Percentiles rank a stretch among this genome's conserved stretches.
phyloP scores from a whole-genome alignment of 495 filamentous ascomycete genomes.

The Penicillium angulare region DNA sequence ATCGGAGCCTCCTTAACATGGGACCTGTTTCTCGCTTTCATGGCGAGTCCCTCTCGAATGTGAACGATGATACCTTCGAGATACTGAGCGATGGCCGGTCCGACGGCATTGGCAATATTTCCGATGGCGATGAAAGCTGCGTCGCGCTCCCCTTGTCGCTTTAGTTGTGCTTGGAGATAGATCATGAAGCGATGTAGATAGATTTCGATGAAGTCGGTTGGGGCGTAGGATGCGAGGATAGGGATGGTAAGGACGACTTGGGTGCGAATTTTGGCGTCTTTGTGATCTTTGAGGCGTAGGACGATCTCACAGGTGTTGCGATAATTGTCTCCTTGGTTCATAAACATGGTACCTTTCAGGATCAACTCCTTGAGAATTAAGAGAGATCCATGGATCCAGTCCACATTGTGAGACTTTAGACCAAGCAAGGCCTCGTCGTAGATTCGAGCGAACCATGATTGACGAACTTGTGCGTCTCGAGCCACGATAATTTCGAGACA shows the following conservation, averaged over 20 bases:
- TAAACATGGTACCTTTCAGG: conserved; percentile 95
- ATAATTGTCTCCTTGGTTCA: conserved; percentile 89
- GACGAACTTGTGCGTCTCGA: conserved; percentile 79
- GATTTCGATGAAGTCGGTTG: conserved; percentile 73
- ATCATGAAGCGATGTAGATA: conserved; percentile 97
- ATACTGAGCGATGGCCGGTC: conserved; percentile 89
- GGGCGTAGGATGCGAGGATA: conserved; percentile 87
- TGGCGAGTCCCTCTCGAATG: conserved; percentile 82
- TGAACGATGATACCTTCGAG: conserved; percentile 89
- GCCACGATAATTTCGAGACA: conserved; percentile 93
- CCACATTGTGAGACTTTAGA: conserved; percentile 73
- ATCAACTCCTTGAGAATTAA: conserved; percentile 88
- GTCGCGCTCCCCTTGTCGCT: conserved; percentile 90
- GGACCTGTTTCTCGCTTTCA: conserved; percentile 73
- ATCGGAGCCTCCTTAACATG: conserved; percentile 82
- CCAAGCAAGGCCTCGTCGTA: conserved; percentile 78
- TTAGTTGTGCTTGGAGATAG: conserved; percentile 90
- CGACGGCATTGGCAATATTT: conserved; percentile 92
- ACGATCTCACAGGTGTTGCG: conserved; percentile 87
- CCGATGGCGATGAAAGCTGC: conserved; percentile 93
- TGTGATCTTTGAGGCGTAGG: conserved; percentile 84
- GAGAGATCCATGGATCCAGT: conserved; percentile 87
- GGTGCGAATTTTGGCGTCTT: conserved; percentile 79
- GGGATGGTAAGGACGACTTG: conserved; percentile 89
- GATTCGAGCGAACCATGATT: conserved; percentile 83